A percentile compares a stretch with the other conserved stretches of the same genome.
phyloP scores from a whole-genome alignment of 192 early-diverging fungal genomes.

The Powellomyces hirtus region DNA sequence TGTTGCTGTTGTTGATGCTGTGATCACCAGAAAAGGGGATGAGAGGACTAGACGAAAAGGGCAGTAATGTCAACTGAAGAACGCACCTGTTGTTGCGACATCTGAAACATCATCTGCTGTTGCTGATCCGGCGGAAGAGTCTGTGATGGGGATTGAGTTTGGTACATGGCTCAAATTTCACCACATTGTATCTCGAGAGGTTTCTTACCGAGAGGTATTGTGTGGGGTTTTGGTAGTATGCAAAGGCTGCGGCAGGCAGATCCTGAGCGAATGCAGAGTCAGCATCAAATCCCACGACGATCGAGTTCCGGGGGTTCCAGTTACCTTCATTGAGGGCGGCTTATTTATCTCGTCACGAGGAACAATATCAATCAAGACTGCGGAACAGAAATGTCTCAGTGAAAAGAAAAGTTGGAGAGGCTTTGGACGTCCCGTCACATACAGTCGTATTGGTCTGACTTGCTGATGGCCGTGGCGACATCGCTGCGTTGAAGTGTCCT shows the following conservation, averaged over 20 bases:
- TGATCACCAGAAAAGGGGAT: no score
- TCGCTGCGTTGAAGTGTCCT: slow-evolving; percentile 92
- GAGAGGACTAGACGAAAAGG: background rate
- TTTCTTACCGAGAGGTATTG: slow-evolving; percentile 19
- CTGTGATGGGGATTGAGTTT: background rate
- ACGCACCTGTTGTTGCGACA: slow-evolving; percentile 4
- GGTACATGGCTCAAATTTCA: background rate
- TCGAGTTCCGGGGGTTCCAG: background rate
- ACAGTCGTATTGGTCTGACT: slow-evolving; percentile 93
- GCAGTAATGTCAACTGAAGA: background rate
- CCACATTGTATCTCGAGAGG: background rate
- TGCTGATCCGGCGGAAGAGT: slow-evolving; percentile 18
- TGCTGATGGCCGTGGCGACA: slow-evolving; percentile 81
- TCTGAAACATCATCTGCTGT: slow-evolving; percentile 7
- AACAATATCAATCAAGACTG: slow-evolving; percentile 92
- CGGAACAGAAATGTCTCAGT: background rate
- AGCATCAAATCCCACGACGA: background rate
- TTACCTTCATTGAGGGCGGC: slow-evolving; percentile 2
- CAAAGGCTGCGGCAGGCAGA: background rate
- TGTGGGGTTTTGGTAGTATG: slow-evolving; percentile 19
- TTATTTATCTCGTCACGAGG: slow-evolving; percentile 74
- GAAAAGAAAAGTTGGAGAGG: no score
- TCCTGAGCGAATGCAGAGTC: background rate
- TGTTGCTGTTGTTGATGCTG: slow-evolving; percentile 10
- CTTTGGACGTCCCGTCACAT: slow-evolving; percentile 4